Evolutionary conservation across 352 stramenopile genomes (phyloP).

Genomic region (Phytopythium sindhum): DNA sequence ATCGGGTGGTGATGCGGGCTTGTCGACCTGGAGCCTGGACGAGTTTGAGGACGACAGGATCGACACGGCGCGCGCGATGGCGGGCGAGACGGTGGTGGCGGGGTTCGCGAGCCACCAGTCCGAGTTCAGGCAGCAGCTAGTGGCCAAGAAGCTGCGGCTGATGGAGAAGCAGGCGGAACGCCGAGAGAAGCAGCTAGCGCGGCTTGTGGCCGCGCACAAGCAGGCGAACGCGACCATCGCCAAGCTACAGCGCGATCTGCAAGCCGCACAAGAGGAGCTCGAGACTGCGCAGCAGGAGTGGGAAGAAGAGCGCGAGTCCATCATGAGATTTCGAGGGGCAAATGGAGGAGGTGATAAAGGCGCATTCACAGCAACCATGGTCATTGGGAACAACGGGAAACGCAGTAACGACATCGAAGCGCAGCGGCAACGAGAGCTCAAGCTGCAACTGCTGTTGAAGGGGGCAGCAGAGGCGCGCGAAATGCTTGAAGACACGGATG

Average conservation of each 20-base stretch:
- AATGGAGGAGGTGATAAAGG: slow-evolving; percentile 6
- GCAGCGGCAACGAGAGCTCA: slow-evolving; percentile 41
- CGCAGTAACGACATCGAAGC: slow-evolving; percentile 30
- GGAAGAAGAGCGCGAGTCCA: slow-evolving; percentile 56
- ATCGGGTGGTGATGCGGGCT: neutral
- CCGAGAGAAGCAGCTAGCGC: slow-evolving; percentile 35
- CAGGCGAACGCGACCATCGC: slow-evolving; percentile 23
- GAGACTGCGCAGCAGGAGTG: slow-evolving; percentile 48
- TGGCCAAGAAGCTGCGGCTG: slow-evolving; percentile 53
- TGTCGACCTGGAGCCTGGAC: neutral
- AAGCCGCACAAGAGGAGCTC: slow-evolving; percentile 42
- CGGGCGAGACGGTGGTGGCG: slow-evolving; percentile 2
- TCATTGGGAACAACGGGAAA: slow-evolving; percentile 7
- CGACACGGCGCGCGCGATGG: neutral
- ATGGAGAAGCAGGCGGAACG: slow-evolving; percentile 44
- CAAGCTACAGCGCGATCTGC: slow-evolving; percentile 29
- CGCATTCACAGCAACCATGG: slow-evolving; percentile 14
- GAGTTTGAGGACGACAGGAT: slow-evolving; percentile 8
- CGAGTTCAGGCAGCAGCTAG: slow-evolving; percentile 32
- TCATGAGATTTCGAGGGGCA: slow-evolving; percentile 41
- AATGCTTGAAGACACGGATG: slow-evolving; percentile 38
- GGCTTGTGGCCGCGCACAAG: slow-evolving; percentile 21
- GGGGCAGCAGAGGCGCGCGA: slow-evolving; percentile 59
- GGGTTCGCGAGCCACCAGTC: slow-evolving; percentile 48
- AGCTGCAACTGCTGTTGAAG: slow-evolving; percentile 49